These are phyloP conservation scores for Lachancea kluyveri DNA, from an alignment of 805 yeast species.

Conservation along the genomic window DNA sequence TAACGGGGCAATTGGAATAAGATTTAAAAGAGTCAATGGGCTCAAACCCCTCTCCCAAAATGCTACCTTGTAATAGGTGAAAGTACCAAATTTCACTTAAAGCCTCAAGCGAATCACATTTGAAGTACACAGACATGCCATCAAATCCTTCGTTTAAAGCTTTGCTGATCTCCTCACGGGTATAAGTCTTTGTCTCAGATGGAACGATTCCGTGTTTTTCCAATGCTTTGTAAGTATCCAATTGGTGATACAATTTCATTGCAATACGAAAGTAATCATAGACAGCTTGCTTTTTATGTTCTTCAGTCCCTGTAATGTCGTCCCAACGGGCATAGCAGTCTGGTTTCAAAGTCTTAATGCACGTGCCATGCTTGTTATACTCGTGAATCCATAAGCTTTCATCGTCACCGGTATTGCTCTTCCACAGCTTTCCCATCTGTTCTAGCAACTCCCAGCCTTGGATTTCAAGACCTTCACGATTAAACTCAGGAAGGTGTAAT, in stretches of 20 bases:
- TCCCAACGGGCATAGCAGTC: conserved; percentile 50
- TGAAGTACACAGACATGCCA: conserved; percentile 52
- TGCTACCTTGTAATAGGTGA: conserved; percentile 66
- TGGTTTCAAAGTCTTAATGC: conserved; percentile 75
- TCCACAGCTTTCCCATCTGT: conserved; percentile 63
- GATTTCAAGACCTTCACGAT: conserved; percentile 24
- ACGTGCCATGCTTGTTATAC: conserved; percentile 90
- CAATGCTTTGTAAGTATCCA: conserved; percentile 67
- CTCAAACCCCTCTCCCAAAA: conserved; percentile 56
- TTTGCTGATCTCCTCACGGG: conserved; percentile 45
- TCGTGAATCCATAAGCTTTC: conserved; percentile 82
- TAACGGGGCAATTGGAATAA: conserved; percentile 55
- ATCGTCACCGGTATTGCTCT: conserved; percentile 63
- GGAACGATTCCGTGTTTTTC: conserved; percentile 69
- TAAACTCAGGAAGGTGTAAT: conserved; percentile 30
- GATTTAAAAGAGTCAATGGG: conserved; percentile 53
- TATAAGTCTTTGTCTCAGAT: conserved; percentile 46
- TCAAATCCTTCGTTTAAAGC: conserved; percentile 44
- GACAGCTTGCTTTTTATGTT: conserved; percentile 35
- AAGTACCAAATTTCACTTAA: conserved; percentile 63
- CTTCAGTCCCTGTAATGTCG: conserved; percentile 9
- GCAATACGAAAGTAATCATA: conserved; percentile 65
- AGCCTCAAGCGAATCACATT: conserved; percentile 49
- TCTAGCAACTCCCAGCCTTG: conserved; percentile 47
- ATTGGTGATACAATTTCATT: conserved; percentile 46